Conservation (phyloP, 1,284 basidiomycete species). For the Baeospora myosura region DNA sequence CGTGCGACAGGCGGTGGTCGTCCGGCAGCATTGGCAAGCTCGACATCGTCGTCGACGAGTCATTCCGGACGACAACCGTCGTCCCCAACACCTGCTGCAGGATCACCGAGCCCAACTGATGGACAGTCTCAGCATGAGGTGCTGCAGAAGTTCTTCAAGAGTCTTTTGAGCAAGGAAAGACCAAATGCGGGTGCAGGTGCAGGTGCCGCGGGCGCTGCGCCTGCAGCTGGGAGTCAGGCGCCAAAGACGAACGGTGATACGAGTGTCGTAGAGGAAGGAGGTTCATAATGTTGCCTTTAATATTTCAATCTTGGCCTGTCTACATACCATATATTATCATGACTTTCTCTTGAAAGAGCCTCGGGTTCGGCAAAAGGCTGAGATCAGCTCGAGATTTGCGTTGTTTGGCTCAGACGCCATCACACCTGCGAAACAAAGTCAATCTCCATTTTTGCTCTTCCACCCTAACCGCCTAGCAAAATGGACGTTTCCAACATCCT, state of each 20-base stretch:
- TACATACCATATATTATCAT: no score
- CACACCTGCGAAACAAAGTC: neutral
- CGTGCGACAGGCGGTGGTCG: constrained; percentile 19
- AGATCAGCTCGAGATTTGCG: no score
- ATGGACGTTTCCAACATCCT: constrained; percentile 82
- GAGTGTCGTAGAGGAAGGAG: no score
- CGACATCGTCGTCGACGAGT: constrained; percentile 23
- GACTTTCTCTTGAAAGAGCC: no score
- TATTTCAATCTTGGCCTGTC: constrained; percentile 24
- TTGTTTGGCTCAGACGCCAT: neutral
- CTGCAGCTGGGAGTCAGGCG: no score
- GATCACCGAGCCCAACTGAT: constrained; percentile 40
- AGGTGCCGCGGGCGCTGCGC: no score
- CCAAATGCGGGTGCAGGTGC: no score
- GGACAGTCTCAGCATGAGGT: constrained; percentile 75
- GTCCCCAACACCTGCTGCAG: constrained; percentile 35
- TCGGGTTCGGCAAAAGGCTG: no score
- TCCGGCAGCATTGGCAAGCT: constrained; percentile 23
- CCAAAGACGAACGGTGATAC: no score
- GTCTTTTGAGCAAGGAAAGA: constrained; percentile 64
- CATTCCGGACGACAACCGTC: constrained; percentile 25
- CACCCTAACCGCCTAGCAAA: constrained; percentile 3
- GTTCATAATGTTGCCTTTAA: no score
- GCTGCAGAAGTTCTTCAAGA: constrained; percentile 82
- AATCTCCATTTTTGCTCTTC: neutral